Base-by-base conservation (phyloP, 306 rosid genomes). In the Ormosia emarginata region DNA sequence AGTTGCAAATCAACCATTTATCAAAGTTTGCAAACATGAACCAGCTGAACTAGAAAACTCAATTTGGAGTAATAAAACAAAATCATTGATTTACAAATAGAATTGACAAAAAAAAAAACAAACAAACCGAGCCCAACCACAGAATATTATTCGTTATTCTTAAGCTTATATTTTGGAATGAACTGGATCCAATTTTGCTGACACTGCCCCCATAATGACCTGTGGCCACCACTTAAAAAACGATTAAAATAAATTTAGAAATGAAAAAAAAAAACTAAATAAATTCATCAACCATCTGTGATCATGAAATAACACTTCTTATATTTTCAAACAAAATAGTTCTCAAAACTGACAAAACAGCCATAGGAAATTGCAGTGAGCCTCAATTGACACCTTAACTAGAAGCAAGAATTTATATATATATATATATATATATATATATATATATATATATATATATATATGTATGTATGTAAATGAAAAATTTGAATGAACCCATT, bases 401-500 rank as follows among this genome's bases (percentile, higher is more conserved):
- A 79, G 3, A 74, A 3, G 8, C 34, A 58, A 61, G 46, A 24
- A 13, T 2, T 12, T 12, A 12, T 12, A 49, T 12, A 14, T 12
- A 49, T 13, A 49, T 49, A 49, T 49, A 15, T 49, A 12, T 11
- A 12, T 79, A 14, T 12, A 49, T 13, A 49, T 49, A 49, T 49
- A 15, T 49, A 12, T 11, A 12, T 12, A 12, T 12, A 49, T 12
- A 14, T 12, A 49, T 13, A 49, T 49, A 49, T 49, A 15, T 49
- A 12, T 11, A 12, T 79, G n/a, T n/a, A n/a, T n/a, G n/a, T n/a
- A n/a, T n/a, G n/a, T n/a, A 74, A 18, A 83, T 12, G 6, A 8
- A n/a, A 14, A 8, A 5, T 40, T 81, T 64, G 67, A 85, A 58
- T 12, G 61, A 62, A 83, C 85, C 83, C 71, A 78, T 33, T 29